These are phyloP conservation scores for Sugiyamaella qingdaonensis DNA, from an alignment of 805 yeast genomes.

Conservation along the genomic window DNA sequence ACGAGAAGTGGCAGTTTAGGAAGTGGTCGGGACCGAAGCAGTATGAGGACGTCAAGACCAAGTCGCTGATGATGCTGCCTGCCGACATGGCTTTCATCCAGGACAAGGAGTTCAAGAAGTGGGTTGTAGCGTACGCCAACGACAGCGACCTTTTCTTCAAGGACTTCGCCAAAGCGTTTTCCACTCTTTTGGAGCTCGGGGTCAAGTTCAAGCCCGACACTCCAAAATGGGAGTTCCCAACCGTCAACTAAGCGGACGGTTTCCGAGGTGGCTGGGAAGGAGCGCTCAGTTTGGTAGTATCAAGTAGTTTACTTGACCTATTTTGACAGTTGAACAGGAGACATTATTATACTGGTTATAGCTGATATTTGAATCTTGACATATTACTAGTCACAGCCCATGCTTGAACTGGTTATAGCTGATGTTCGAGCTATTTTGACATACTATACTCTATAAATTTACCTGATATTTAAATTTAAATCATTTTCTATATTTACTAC, in stretches of 20 bases:
- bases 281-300: too few species aligned
- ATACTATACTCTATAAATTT: too few species aligned
- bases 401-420: too few species aligned
- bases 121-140: slow-evolving; percentile 57
- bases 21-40: slow-evolving; percentile 61
- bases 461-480: too few species aligned
- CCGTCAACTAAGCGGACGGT: slow-evolving; percentile 9
- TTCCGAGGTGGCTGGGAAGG: too few species aligned
- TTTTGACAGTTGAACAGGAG: too few species aligned
- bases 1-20: slow-evolving; percentile 52
- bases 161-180: slow-evolving; percentile 61
- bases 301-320: too few species aligned
- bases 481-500: too few species aligned
- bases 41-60: slow-evolving; percentile 53
- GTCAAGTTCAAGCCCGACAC: slow-evolving; percentile 49
- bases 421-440: too few species aligned
- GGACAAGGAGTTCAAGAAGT: slow-evolving; percentile 53
- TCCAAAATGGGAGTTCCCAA: slow-evolving; percentile 24
- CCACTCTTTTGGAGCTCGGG: slow-evolving; percentile 66
- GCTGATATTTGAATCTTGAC: too few species aligned
- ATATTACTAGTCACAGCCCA: too few species aligned
- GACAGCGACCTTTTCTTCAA: slow-evolving; percentile 54
- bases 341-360: too few species aligned
- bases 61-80: slow-evolving; percentile 71
- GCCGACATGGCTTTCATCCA: slow-evolving; percentile 62